These are phyloP conservation scores for Acer saccharum DNA, from an alignment of 345 rosid species.

Conservation along the genomic window DNA sequence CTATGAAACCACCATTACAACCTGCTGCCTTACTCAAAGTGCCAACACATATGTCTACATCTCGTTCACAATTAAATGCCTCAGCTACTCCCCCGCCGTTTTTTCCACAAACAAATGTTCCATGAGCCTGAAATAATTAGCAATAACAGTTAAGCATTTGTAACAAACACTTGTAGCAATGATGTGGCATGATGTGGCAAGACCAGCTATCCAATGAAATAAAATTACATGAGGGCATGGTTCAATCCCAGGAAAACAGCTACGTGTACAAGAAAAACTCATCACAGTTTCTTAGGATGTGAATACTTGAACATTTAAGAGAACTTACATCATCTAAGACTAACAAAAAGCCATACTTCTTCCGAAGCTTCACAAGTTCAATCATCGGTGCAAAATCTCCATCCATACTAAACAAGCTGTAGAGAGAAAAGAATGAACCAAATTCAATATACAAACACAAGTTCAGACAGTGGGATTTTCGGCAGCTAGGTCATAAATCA, in stretches of 20 bases:
- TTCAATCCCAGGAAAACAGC: background rate
- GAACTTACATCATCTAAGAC: slow-evolving; percentile 90
- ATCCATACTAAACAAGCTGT: slow-evolving; percentile 97
- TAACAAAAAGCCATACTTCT: slow-evolving; percentile 72
- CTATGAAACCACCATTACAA: slow-evolving; percentile 95
- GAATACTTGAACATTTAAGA: slow-evolving; percentile 11
- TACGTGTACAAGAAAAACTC: background rate
- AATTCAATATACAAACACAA: background rate
- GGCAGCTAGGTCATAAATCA: background rate
- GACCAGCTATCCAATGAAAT: background rate
- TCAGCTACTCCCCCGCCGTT: slow-evolving; percentile 94
- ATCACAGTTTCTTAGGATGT: slow-evolving; percentile 10
- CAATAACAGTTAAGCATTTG: background rate
- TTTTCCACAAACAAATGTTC: slow-evolving; percentile 94
- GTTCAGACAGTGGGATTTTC: slow-evolving; percentile 4
- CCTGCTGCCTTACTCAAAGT: slow-evolving; percentile 98
- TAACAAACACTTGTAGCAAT: slow-evolving; percentile 1
- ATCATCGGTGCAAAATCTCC: slow-evolving; percentile 97
- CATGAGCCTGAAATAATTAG: slow-evolving; percentile 73
- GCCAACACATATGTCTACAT: slow-evolving; percentile 85
- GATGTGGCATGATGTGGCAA: background rate
- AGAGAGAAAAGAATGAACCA: slow-evolving; percentile 17
- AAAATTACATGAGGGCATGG: background rate
- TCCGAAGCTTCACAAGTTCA: slow-evolving; percentile 73
- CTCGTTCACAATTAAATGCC: slow-evolving; percentile 75